A percentile compares a stretch with the other conserved stretches of the same genome.
phyloP scores from a whole-genome alignment of 371 early-diverging fungal genomes.

The Apophysomyces trapeziformis region DNA sequence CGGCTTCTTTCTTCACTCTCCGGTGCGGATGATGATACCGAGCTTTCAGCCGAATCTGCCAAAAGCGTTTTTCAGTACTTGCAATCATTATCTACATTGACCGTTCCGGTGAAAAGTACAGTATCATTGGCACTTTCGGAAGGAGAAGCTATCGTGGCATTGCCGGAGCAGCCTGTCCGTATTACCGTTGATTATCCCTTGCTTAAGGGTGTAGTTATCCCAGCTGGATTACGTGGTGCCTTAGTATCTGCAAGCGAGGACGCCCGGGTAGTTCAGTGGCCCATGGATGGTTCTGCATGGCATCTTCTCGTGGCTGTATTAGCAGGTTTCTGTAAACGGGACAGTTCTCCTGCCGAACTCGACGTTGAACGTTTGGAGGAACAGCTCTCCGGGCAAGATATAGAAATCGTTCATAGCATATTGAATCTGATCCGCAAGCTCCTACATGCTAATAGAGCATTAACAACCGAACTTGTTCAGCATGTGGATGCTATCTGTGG shows the following conservation, averaged over 20 bases:
- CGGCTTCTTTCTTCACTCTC: conserved; percentile 34
- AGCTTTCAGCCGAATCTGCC: conserved; percentile 24
- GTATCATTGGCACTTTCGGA: conserved; percentile 15
- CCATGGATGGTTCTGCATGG: conserved; percentile 39
- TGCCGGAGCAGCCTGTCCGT: conserved; percentile 20
- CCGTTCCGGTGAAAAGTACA: conserved; percentile 23
- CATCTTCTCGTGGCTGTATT: conserved; percentile 32
- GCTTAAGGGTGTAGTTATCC: conserved; percentile 22
- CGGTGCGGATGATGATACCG: conserved; percentile 8
- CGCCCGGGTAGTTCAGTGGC: conserved; percentile 30
- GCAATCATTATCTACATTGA: conserved; percentile 22
- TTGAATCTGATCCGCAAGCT: conserved; percentile 35
- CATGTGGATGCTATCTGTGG: conserved; percentile 32
- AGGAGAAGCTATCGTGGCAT: conserved; percentile 10
- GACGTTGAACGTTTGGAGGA: conserved; percentile 28
- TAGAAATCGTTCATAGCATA: conserved; percentile 28
- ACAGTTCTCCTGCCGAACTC: neutral
- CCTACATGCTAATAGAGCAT: conserved; percentile 21
- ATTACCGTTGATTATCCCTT: conserved; percentile 17
- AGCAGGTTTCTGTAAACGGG: conserved; percentile 21
- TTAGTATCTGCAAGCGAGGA: conserved; percentile 22
- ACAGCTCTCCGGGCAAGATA: conserved; percentile 23
- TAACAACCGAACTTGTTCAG: conserved; percentile 26
- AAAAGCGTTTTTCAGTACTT: conserved; percentile 35
- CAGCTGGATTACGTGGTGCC: conserved; percentile 24